These are phyloP conservation scores for Cladorrhinum sp. DNA, from an alignment of 2,329 filamentous ascomycete genomes.

Conservation along the genomic window DNA sequence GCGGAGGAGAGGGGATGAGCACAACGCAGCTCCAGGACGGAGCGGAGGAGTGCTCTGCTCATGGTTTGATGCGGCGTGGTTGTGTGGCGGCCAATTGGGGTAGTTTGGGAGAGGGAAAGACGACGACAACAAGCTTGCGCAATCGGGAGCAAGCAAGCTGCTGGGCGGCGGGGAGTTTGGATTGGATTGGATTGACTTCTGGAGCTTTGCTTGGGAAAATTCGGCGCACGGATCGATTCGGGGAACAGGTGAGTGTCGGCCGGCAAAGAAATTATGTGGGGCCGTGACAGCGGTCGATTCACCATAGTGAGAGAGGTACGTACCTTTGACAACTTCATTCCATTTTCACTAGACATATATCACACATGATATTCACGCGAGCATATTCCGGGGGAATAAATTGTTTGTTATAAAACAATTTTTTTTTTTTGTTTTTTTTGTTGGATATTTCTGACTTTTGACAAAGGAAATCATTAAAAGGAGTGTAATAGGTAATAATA, in stretches of 20 bases:
- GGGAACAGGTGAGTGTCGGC: neutral
- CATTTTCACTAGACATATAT: neutral
- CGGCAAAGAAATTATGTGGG: conserved; percentile 5
- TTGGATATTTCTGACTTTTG: neutral
- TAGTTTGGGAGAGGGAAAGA: neutral
- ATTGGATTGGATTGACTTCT: neutral
- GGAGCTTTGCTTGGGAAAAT: conserved; percentile 4
- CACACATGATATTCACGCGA: neutral
- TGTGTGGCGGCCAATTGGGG: neutral
- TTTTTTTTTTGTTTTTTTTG: neutral
- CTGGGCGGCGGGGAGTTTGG: neutral
- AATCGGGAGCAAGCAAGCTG: neutral
- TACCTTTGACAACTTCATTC: neutral
- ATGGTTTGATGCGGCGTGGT: conserved; percentile 32
- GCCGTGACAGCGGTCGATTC: neutral
- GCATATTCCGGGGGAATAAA: neutral
- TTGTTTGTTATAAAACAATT: neutral
- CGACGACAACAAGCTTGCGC: too few species aligned
- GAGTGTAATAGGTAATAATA: neutral
- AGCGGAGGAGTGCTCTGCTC: conserved; percentile 61
- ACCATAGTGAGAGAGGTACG: neutral
- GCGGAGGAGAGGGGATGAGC: too few species aligned
- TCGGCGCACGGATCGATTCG: conserved; percentile 1
- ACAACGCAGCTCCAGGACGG: conserved; percentile 58
- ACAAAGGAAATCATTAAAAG: neutral